These are phyloP conservation scores for Solanum tarapatanum DNA, from an alignment of 257 asterid species.

Conservation along the genomic window DNA sequence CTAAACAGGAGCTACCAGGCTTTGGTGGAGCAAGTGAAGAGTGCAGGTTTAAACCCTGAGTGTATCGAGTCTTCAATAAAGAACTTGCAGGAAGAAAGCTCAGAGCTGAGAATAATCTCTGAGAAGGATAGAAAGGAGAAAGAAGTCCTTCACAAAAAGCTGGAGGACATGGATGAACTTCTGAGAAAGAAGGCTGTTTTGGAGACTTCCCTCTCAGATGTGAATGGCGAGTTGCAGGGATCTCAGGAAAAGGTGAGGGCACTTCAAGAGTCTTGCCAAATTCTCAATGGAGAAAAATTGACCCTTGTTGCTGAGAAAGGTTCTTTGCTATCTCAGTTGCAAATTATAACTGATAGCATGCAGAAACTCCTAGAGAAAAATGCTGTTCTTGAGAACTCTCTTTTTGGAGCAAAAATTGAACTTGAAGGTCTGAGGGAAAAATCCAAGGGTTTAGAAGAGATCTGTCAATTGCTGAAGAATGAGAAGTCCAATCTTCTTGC, in stretches of 20 bases:
- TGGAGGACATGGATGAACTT: conserved; percentile 52
- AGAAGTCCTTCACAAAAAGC: conserved; percentile 39
- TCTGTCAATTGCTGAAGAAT: conserved; percentile 63
- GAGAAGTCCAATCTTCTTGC: conserved; percentile 51
- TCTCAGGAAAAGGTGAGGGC: conserved; percentile 29
- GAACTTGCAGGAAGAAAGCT: conserved; percentile 54
- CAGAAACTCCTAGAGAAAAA: conserved; percentile 61
- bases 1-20: conserved; percentile 42
- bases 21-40: conserved; percentile 56
- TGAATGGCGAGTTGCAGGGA: conserved; percentile 49
- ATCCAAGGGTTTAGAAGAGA: conserved; percentile 73
- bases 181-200: conserved; percentile 28
- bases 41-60: conserved; percentile 46
- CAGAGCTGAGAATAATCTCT: conserved; percentile 31
- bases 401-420: conserved; percentile 57
- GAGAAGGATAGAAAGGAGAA: conserved; percentile 45
- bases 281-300: conserved; percentile 48
- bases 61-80: conserved; percentile 31
- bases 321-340: conserved; percentile 61
- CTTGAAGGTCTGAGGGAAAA: conserved; percentile 88
- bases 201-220: conserved; percentile 45
- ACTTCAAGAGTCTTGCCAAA: conserved; percentile 49
- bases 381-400: conserved; percentile 70
- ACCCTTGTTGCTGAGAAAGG: conserved; percentile 70
- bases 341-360: conserved; percentile 62